These are phyloP conservation scores for Globisporangium iwayamae DNA, from an alignment of 352 stramenopile species.

Conservation along the genomic window DNA sequence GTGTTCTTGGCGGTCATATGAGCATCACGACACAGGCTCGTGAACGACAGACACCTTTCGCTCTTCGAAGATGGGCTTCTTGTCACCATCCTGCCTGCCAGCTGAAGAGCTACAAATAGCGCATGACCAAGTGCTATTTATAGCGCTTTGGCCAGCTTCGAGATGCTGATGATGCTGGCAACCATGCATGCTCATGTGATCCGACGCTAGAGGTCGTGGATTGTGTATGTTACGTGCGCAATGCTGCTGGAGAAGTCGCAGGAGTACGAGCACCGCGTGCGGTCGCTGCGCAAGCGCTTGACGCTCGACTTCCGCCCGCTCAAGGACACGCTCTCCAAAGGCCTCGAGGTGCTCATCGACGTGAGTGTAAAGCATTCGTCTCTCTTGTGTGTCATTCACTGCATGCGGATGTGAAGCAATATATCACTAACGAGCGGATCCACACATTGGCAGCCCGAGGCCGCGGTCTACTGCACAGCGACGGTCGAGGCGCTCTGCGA, in stretches of 20 bases:
- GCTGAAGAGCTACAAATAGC: no score
- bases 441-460: conserved; percentile 29
- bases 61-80: no score
- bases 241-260: conserved; percentile 27
- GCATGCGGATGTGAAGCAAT: no score
- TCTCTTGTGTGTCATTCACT: not conserved
- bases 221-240: not conserved
- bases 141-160: not conserved
- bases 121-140: not conserved
- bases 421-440: not conserved
- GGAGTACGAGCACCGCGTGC: conserved; percentile 42
- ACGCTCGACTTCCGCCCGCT: conserved; percentile 56
- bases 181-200: not conserved
- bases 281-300: conserved; percentile 41
- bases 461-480: conserved; percentile 48
- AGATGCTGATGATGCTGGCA: not conserved
- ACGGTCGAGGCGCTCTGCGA: conserved; percentile 52
- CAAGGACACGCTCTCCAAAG: conserved; percentile 38
- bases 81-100: no score
- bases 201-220: not conserved
- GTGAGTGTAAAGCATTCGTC: conserved; percentile 18
- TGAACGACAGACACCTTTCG: no score
- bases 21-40: no score
- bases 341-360: conserved; percentile 44
- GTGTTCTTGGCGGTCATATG: not conserved